Evolutionary conservation across 768 basidiomycete species (phyloP).

Genomic region (Cyclocybe cylindracea): DNA sequence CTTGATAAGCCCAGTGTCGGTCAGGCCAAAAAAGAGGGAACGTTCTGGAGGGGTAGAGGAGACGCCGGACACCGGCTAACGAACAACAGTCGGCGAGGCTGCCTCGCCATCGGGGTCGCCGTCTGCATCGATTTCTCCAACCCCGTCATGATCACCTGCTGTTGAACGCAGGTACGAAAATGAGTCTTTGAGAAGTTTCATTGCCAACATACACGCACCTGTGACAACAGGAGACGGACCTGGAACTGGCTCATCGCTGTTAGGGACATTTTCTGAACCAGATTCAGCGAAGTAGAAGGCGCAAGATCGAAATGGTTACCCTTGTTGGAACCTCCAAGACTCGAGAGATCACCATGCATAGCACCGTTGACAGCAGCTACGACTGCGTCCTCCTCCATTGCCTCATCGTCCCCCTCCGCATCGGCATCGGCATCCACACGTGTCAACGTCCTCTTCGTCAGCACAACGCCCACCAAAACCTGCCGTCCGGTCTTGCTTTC

Average conservation of each 20-base stretch:
- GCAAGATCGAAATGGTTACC: slow-evolving; percentile 3
- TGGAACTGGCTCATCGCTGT: slow-evolving; percentile 1
- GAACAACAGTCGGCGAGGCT: neutral
- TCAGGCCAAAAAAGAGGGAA: too few species aligned
- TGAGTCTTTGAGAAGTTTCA: neutral
- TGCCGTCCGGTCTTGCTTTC: slow-evolving; percentile 12
- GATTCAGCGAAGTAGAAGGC: neutral
- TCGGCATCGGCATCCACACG: neutral
- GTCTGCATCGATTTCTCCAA: slow-evolving; percentile 14
- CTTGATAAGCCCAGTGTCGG: too few species aligned
- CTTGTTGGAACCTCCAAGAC: slow-evolving; percentile 17
- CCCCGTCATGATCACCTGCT: slow-evolving; percentile 10
- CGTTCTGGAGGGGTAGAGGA: too few species aligned
- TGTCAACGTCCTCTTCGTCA: slow-evolving; percentile 12
- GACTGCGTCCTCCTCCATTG: slow-evolving; percentile 13
- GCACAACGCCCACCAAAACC: slow-evolving; percentile 17
- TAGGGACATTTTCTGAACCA: slow-evolving; percentile 15
- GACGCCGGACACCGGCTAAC: neutral
- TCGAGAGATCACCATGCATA: slow-evolving; percentile 8
- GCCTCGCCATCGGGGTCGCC: slow-evolving; percentile 16
- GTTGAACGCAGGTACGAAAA: neutral
- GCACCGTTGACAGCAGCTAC: slow-evolving; percentile 11
- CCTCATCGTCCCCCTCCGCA: slow-evolving; percentile 4
- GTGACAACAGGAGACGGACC: neutral
- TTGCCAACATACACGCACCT: neutral